These are phyloP conservation scores for Suillus variegatus DNA, from an alignment of 768 basidiomycete genomes.

Conservation along the genomic window DNA sequence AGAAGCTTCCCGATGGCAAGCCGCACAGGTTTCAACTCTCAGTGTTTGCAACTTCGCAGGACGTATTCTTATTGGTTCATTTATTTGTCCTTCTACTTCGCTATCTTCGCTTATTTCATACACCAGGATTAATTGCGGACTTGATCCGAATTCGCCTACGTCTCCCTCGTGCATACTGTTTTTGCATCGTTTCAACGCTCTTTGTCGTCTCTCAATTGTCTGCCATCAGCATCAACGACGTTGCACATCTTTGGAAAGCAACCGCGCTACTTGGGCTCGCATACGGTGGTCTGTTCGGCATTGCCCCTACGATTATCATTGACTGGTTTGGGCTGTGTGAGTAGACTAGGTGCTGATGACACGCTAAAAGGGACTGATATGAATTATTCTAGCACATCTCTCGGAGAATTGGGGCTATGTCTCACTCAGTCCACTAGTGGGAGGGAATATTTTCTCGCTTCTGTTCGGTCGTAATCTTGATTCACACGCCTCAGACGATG, in stretches of 20 bases:
- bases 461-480: conserved; percentile 83
- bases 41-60: conserved; percentile 83
- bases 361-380: not conserved
- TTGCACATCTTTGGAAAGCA: conserved; percentile 63
- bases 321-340: conserved; percentile 90
- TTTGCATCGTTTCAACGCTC: conserved; percentile 63
- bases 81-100: not conserved
- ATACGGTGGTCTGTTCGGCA: conserved; percentile 74
- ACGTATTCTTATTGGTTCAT: conserved; percentile 69
- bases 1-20: conserved; percentile 74
- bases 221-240: conserved; percentile 54
- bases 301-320: conserved; percentile 73
- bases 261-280: conserved; percentile 41
- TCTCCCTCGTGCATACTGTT: conserved; percentile 67
- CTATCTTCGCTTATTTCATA: not conserved
- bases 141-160: conserved; percentile 54
- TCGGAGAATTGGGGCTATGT: conserved; percentile 88
- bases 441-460: conserved; percentile 83
- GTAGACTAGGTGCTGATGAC: conserved; percentile 23
- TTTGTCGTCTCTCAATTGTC: conserved; percentile 76
- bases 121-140: conserved; percentile 69
- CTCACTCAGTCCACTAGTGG: conserved; percentile 70
- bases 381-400: conserved; percentile 53
- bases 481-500: conserved; percentile 47
- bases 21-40: conserved; percentile 80